phyloP scores from a whole-genome alignment of 129 eudicot genomes.

The Gnaphalium uliginosum region DNA sequence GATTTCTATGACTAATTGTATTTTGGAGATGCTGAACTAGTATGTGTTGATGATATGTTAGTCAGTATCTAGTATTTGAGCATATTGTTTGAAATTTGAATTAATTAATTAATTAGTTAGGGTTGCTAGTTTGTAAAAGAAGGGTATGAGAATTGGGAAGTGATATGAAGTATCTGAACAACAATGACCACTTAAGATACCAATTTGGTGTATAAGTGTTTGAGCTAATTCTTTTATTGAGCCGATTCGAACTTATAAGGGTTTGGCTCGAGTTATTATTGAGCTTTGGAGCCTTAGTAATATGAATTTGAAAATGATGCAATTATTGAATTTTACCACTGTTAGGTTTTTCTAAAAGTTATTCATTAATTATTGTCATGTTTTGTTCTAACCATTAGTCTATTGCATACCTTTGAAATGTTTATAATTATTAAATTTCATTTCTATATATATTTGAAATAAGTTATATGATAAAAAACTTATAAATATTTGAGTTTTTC shows the following conservation, averaged over 20 bases:
- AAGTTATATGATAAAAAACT: too few relatives aligned
- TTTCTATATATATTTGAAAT: background rate
- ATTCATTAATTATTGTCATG: background rate
- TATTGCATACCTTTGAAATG: background rate
- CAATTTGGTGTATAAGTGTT: background rate
- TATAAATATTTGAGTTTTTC: background rate
- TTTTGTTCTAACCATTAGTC: background rate
- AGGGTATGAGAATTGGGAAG: background rate
- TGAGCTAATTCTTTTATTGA: background rate
- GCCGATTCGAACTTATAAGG: too few relatives aligned
- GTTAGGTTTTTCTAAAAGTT: too few relatives aligned
- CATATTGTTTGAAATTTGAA: background rate
- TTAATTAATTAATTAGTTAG: background rate
- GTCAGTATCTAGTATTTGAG: background rate
- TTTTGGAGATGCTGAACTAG: too few relatives aligned
- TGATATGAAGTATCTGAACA: background rate
- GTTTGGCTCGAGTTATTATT: too few relatives aligned
- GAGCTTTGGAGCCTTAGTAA: too few relatives aligned
- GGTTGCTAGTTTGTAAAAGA: background rate
- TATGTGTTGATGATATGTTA: constrained; percentile 2
- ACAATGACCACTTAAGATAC: background rate
- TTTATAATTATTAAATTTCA: too few relatives aligned
- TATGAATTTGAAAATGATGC: too few relatives aligned
- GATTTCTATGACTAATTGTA: too few relatives aligned
- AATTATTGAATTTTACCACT: background rate